Percentiles rank a stretch among this genome's conserved stretches.
These are phyloP conservation scores for Actinomortierella wolfii DNA, from an alignment of 371 early-diverging fungal species.

Conservation along the genomic window DNA sequence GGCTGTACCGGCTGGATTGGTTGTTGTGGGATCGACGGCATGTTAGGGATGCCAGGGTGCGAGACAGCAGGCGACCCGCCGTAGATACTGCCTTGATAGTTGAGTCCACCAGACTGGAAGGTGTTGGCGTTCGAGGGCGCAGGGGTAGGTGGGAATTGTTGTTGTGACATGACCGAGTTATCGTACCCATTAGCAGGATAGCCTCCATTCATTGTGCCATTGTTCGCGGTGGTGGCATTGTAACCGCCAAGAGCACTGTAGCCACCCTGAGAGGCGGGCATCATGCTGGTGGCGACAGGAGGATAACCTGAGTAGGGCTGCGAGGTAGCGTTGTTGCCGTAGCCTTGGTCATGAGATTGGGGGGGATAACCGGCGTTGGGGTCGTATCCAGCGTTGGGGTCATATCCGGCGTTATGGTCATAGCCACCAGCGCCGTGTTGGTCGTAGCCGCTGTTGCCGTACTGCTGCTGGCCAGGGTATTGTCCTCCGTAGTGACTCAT, in stretches of 20 bases:
- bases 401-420: constrained; percentile 7
- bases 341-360: too few relatives aligned
- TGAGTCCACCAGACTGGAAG: constrained; percentile 20
- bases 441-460: constrained; percentile 7
- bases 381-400: constrained; percentile 2
- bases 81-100: constrained; percentile 30
- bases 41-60: too few relatives aligned
- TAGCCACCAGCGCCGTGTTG: too few relatives aligned
- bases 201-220: constrained; percentile 3
- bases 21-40: background rate
- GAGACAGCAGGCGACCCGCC: constrained; percentile 2
- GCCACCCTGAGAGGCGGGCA: constrained; percentile 4
- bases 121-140: background rate
- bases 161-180: background rate
- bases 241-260: constrained; percentile 9
- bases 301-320: constrained; percentile 31
- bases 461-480: constrained; percentile 10
- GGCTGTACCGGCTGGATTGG: constrained; percentile 6
- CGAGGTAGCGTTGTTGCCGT: background rate
- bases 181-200: background rate
- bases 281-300: constrained; percentile 14
- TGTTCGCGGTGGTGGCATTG: constrained; percentile 8
- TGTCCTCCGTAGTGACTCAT: constrained; percentile 21
- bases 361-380: too few relatives aligned
- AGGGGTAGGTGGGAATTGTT: constrained; percentile 13